These are phyloP conservation scores for Teratosphaeriaceae sp. DNA, from an alignment of 2,329 filamentous ascomycete species.

Conservation along the genomic window DNA sequence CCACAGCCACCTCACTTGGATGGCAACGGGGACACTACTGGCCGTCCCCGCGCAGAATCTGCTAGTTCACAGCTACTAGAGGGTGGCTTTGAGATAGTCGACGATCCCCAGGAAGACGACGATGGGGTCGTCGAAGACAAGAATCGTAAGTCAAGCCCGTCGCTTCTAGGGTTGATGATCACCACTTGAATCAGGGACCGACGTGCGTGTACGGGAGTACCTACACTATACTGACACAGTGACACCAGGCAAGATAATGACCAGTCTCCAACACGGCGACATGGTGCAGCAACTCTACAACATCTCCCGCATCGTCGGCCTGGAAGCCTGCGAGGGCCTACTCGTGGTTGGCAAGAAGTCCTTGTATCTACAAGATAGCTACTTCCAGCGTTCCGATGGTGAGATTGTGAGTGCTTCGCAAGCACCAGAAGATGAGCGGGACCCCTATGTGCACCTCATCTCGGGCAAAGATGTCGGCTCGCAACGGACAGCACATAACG, in stretches of 20 bases:
- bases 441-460: slow-evolving; percentile 93
- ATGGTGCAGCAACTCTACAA: slow-evolving; percentile 93
- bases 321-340: slow-evolving; percentile 90
- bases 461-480: slow-evolving; percentile 64
- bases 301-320: slow-evolving; percentile 84
- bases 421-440: slow-evolving; percentile 83
- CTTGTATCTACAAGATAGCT: slow-evolving; percentile 91
- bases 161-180: too few species aligned
- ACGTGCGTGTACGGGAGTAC: too few species aligned
- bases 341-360: slow-evolving; percentile 87
- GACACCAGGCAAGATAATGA: slow-evolving; percentile 96
- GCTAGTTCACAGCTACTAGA: slow-evolving; percentile 50
- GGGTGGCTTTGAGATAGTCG: slow-evolving; percentile 93
- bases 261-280: slow-evolving; percentile 82
- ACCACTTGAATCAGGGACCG: too few species aligned
- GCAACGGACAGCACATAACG: slow-evolving; percentile 39
- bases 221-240: too few species aligned
- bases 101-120: slow-evolving; percentile 79
- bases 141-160: too few species aligned
- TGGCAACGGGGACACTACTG: slow-evolving; percentile 13
- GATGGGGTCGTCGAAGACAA: slow-evolving; percentile 86
- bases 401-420: slow-evolving; percentile 97
- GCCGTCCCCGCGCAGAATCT: slow-evolving; percentile 36
- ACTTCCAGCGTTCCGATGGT: slow-evolving; percentile 89
- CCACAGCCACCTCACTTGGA: slow-evolving; percentile 11